Conservation (phyloP, 768 basidiomycete genomes). For the Cantharellus anzutake region DNA sequence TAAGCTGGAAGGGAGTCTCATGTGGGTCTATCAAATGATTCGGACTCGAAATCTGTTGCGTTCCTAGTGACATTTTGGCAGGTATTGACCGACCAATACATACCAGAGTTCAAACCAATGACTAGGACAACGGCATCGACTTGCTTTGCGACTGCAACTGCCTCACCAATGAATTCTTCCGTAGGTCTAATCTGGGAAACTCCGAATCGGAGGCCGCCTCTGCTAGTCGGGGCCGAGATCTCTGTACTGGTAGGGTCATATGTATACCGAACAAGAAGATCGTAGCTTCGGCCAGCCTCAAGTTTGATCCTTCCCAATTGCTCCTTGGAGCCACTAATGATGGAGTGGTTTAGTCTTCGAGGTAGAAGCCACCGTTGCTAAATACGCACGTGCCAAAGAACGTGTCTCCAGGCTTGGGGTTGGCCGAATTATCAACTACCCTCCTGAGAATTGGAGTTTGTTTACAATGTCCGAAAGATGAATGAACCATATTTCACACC, state of each 20-base stretch:
- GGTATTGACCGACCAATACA: background rate
- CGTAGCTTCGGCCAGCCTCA: background rate
- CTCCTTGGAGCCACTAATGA: background rate
- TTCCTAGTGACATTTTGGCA: background rate
- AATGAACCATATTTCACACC: background rate
- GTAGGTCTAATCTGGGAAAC: conserved; percentile 10
- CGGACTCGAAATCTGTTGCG: conserved; percentile 41
- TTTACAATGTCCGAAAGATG: background rate
- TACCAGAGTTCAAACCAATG: conserved; percentile 11
- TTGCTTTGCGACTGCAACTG: conserved; percentile 11
- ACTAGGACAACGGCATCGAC: conserved; percentile 13
- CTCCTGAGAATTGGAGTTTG: background rate
- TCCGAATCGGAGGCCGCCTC: conserved; percentile 12
- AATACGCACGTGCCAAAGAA: background rate
- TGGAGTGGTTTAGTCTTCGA: background rate
- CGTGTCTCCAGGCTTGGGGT: background rate
- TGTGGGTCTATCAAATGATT: conserved; percentile 51
- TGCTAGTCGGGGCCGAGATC: background rate
- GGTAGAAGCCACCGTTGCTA: background rate
- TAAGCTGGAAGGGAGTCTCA: conserved; percentile 38
- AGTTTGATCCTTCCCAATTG: background rate
- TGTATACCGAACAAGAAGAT: background rate
- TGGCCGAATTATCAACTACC: background rate
- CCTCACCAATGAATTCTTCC: conserved; percentile 13
- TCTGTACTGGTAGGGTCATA: background rate